Percentiles rank a stretch among this genome's conserved stretches.
These are phyloP conservation scores for Tubosaeta sp. DNA, from an alignment of 768 basidiomycete species.

Conservation along the genomic window DNA sequence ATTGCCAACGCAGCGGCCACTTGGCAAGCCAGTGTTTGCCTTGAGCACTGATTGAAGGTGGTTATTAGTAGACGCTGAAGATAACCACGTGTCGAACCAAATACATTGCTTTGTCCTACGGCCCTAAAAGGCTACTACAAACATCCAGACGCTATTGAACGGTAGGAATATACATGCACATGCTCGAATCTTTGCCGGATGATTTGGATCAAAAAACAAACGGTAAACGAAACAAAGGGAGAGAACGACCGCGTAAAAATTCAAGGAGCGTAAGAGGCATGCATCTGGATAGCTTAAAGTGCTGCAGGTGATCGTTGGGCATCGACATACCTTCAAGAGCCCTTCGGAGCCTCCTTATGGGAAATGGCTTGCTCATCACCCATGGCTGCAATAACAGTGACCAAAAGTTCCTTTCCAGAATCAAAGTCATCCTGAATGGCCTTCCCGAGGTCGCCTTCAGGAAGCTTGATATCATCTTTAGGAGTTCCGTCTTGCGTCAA, in stretches of 20 bases:
- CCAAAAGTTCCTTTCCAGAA: constrained; percentile 79
- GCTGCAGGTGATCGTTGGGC: background rate
- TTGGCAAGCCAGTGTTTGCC: constrained; percentile 5
- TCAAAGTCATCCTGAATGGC: constrained; percentile 72
- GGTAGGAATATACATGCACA: constrained; percentile 25
- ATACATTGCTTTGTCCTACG: constrained; percentile 10
- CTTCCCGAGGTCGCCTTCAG: constrained; percentile 77
- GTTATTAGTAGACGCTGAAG: too few species aligned
- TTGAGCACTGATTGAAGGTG: too few species aligned
- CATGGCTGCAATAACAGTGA: constrained; percentile 89
- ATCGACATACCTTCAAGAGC: constrained; percentile 23
- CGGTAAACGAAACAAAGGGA: constrained; percentile 5
- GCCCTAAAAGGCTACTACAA: constrained; percentile 21
- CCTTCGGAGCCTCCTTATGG: constrained; percentile 85
- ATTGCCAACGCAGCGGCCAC: constrained; percentile 8
- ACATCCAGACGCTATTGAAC: constrained; percentile 25
- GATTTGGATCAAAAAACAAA: constrained; percentile 13
- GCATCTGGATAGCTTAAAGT: background rate
- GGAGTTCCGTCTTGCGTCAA: constrained; percentile 73
- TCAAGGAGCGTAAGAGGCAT: constrained; percentile 8
- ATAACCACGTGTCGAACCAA: background rate
- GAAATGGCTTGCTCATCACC: constrained; percentile 89
- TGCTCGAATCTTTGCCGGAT: constrained; percentile 23
- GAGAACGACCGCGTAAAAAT: constrained; percentile 12
- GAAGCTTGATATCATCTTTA: constrained; percentile 95